Conservation (phyloP, 352 stramenopile genomes). For the Elongisporangium prolatum region DNA sequence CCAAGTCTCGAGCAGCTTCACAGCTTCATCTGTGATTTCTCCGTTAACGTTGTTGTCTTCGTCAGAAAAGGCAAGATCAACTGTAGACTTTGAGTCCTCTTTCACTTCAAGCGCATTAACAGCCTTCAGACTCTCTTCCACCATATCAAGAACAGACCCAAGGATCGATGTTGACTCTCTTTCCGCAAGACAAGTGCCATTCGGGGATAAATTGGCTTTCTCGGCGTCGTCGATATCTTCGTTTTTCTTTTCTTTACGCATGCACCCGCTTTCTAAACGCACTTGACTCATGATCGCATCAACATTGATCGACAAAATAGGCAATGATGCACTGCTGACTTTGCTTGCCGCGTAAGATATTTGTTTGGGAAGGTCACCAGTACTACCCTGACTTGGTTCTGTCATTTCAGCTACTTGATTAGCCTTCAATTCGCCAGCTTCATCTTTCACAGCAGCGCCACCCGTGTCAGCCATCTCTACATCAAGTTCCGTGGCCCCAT, state of each 20-base stretch:
- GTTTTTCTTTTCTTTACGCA: slow-evolving; percentile 31
- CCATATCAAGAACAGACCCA: slow-evolving; percentile 51
- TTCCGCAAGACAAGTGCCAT: neutral
- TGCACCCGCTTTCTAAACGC: slow-evolving; percentile 66
- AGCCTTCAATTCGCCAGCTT: neutral
- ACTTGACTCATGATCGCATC: slow-evolving; percentile 62
- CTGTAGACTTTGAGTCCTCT: slow-evolving; percentile 46
- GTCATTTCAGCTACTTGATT: neutral
- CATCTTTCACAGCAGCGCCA: neutral
- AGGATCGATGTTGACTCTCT: slow-evolving; percentile 28
- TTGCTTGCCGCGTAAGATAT: neutral
- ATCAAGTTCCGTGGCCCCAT: neutral
- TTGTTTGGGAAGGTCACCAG: neutral
- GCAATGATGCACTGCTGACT: neutral
- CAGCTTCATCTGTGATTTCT: slow-evolving; percentile 56
- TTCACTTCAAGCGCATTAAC: slow-evolving; percentile 65
- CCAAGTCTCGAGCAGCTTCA: slow-evolving; percentile 69
- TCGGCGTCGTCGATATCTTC: slow-evolving; percentile 18
- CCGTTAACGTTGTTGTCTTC: slow-evolving; percentile 15
- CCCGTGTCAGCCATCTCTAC: neutral
- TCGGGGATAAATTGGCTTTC: slow-evolving; percentile 4
- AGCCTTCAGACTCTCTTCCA: slow-evolving; percentile 58
- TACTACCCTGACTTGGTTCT: neutral
- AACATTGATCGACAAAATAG: slow-evolving; percentile 16
- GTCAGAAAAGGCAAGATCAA: slow-evolving; percentile 35